Base-by-base conservation (phyloP, 441 rosid genomes). In the Macaranga tanarius region DNA sequence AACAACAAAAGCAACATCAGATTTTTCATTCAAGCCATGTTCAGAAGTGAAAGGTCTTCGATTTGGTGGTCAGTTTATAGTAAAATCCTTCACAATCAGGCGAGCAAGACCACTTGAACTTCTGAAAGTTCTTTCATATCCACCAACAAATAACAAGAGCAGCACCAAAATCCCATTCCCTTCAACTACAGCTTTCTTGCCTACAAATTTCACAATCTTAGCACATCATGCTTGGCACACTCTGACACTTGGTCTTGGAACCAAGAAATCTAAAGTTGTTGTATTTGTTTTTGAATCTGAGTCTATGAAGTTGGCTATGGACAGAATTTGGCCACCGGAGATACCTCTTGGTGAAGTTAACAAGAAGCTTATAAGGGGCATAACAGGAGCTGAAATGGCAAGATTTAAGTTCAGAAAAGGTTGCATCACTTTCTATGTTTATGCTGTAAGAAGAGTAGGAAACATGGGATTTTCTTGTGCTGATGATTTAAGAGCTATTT, bases 181-280 rank as follows among this genome's bases (percentile, higher is more conserved):
- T 54, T 87, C 97, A 5, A 88, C 96, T 5, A 81, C 97, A 12
- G 96, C 94, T 31, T 95, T 86, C 74, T 63, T 95, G 65, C 97
- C 99, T 0, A 95, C 97, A 10, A 92, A 90, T 81, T 95, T 95
- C 94, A 91, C 97, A 0, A 88, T 92, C 84, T 75, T 95, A 26
- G 97, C 99, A 1, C 97, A 95, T 81, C 97, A 88, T 48, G 99
- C 99, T 9, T 95, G 97, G 99, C 97, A 95, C 60, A 95, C 97
- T 15, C 79, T 95, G 0, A 92, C 97, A 4, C 90, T 92, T 23
- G 97, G 97, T 4, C 84, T 95, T 0, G 97, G 99, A 6, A 92
- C 99, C 3, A 92, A 80, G 75, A 95, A 91, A 73, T 92, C 97
- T 0, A 92, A 95, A 67, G 91, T 95, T 0, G 73, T 89, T 0